These are phyloP conservation scores for Picea sitchensis DNA, from an alignment of 75 land plant species.

Conservation along the genomic window DNA sequence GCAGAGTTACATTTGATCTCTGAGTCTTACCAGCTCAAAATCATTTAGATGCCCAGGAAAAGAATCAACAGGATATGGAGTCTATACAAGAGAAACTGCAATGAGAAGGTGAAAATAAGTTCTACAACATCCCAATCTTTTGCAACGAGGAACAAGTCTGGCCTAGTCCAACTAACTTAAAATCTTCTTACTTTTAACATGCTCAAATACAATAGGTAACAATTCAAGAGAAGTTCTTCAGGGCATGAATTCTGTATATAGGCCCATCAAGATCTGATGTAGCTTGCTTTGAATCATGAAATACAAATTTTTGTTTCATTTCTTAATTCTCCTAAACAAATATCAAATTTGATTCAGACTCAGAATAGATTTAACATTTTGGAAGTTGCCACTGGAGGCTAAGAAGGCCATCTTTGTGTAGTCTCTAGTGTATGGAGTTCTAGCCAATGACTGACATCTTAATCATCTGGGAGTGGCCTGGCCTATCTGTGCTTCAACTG, in stretches of 20 bases:
- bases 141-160: background rate
- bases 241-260: background rate
- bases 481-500: too few species aligned
- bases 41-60: background rate
- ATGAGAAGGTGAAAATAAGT: background rate
- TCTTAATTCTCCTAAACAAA: background rate
- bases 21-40: too few species aligned
- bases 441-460: too few species aligned
- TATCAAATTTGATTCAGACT: background rate
- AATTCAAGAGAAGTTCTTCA: background rate
- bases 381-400: too few species aligned
- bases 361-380: background rate
- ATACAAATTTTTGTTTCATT: background rate
- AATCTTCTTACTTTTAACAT: background rate
- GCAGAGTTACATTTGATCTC: too few species aligned
- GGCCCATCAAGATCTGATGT: background rate
- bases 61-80: background rate
- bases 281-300: background rate
- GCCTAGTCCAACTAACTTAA: background rate
- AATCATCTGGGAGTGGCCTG: too few species aligned
- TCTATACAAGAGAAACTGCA: background rate
- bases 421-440: too few species aligned
- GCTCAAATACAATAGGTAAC: background rate
- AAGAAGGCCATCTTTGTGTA: too few species aligned
- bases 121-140: slow-evolving; percentile 2